Evolutionary conservation across 345 rosid genomes (phyloP).

Genomic region (Salix brachista): DNA sequence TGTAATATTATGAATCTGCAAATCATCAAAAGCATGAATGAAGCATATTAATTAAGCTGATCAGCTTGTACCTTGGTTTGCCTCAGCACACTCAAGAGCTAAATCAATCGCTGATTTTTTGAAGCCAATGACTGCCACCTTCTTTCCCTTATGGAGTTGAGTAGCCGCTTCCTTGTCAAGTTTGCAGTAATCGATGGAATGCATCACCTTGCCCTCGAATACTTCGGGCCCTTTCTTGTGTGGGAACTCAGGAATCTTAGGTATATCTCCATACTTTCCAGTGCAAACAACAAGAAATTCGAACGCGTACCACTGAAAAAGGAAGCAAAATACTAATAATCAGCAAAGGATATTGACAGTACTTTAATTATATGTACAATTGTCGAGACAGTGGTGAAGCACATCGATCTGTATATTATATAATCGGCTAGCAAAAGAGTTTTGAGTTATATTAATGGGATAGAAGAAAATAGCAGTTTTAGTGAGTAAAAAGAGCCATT

Average conservation of each 20-base stretch:
- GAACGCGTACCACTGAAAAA: slow-evolving; percentile 66
- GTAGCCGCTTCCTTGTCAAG: slow-evolving; percentile 60
- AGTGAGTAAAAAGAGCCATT: no score
- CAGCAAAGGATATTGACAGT: background rate
- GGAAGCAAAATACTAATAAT: background rate
- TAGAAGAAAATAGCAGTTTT: no score
- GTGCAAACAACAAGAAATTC: slow-evolving; percentile 69
- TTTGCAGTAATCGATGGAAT: slow-evolving; percentile 76
- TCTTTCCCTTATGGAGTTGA: slow-evolving; percentile 53
- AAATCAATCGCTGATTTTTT: slow-evolving; percentile 92
- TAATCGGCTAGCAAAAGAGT: no score
- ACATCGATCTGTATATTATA: background rate
- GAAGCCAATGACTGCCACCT: slow-evolving; percentile 69
- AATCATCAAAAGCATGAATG: background rate
- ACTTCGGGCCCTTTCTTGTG: slow-evolving; percentile 55
- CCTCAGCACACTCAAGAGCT: slow-evolving; percentile 78
- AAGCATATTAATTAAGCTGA: background rate
- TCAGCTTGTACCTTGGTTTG: slow-evolving; percentile 63
- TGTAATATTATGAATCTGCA: background rate
- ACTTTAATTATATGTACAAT: background rate
- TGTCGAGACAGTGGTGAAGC: background rate
- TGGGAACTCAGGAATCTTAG: slow-evolving; percentile 54
- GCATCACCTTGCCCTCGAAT: slow-evolving; percentile 68
- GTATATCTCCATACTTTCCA: slow-evolving; percentile 81
- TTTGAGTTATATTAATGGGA: no score